Evolutionary conservation across 805 yeast species (phyloP).

Genomic region (Yarrowia sp.): DNA sequence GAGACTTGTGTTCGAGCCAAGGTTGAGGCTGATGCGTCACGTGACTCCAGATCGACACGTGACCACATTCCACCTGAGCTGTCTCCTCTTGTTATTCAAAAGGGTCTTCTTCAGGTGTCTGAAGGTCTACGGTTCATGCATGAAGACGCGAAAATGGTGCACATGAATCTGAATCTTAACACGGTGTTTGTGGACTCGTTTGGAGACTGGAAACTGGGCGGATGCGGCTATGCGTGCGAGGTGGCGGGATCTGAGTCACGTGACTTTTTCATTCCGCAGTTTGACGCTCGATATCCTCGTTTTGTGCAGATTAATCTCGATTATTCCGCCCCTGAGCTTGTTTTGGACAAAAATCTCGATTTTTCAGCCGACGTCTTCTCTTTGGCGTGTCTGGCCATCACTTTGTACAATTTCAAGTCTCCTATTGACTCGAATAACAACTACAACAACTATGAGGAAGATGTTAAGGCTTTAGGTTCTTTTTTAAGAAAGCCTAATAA

Average conservation of each 20-base stretch:
- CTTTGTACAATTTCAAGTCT: constrained; percentile 54
- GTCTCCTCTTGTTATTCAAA: constrained; percentile 69
- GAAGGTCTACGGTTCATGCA: constrained; percentile 83
- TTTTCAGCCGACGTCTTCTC: constrained; percentile 80
- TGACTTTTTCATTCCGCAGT: constrained; percentile 64
- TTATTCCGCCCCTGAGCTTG: constrained; percentile 80
- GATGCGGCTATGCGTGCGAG: constrained; percentile 51
- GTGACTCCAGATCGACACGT: constrained; percentile 22
- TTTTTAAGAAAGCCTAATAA: constrained; percentile 38
- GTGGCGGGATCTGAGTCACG: constrained; percentile 50
- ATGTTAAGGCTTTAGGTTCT: constrained; percentile 41
- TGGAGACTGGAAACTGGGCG: constrained; percentile 92
- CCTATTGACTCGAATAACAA: constrained; percentile 51
- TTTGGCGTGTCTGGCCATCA: constrained; percentile 70
- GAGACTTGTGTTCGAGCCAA: constrained; percentile 51
- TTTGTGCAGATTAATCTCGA: constrained; percentile 68
- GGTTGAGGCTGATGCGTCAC: constrained; percentile 37
- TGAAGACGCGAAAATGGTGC: constrained; percentile 67
- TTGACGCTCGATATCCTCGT: constrained; percentile 70
- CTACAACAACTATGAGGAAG: constrained; percentile 49
- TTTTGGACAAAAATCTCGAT: constrained; percentile 59
- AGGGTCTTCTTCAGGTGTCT: constrained; percentile 76
- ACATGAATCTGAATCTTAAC: constrained; percentile 72
- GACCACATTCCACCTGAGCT: constrained; percentile 43
- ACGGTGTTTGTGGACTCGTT: constrained; percentile 68